A percentile compares a stretch with the other conserved stretches of the same genome.
Evolutionary conservation across 2,329 filamentous ascomycete species (phyloP).

Genomic region (Thermoascus crustaceus): DNA sequence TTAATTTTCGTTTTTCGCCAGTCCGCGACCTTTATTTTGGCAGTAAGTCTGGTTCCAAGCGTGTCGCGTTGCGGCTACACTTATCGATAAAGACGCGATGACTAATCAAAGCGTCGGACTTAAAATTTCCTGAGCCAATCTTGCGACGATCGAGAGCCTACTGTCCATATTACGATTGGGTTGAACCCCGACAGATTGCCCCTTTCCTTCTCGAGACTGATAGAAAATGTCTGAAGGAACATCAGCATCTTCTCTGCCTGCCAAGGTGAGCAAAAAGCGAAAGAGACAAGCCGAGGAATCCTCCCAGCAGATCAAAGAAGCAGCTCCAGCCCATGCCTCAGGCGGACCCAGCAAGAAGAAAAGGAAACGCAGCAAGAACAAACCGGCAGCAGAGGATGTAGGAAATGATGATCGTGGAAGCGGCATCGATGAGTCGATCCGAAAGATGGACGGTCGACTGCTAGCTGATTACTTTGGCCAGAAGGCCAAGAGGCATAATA

Average conservation of each 20-base stretch:
- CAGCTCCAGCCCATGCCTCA: conserved; percentile 12
- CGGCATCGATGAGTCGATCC: conserved; percentile 73
- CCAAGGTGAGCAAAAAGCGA: conserved; percentile 33
- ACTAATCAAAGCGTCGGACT: conserved; percentile 16
- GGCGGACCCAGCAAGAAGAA: conserved; percentile 26
- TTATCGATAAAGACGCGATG: conserved; percentile 28
- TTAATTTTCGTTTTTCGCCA: too few species aligned
- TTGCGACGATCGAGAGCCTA: too few species aligned
- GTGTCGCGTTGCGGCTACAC: conserved; percentile 8
- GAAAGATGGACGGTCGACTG: conserved; percentile 72
- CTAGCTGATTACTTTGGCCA: conserved; percentile 80
- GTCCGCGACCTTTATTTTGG: conserved; percentile 5
- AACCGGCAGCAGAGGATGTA: conserved; percentile 35
- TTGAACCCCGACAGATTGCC: too few species aligned
- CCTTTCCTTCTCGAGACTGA: too few species aligned
- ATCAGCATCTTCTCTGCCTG: conserved; percentile 18
- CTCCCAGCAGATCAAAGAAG: conserved; percentile 17
- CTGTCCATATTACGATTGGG: too few species aligned
- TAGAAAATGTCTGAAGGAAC: neutral
- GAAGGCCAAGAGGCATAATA: conserved; percentile 67
- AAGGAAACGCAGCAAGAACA: conserved; percentile 12
- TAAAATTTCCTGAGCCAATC: conserved; percentile 12
- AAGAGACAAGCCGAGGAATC: conserved; percentile 29
- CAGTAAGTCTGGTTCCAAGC: conserved; percentile 14
- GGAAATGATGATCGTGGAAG: conserved; percentile 62